Percentiles rank a stretch among this genome's conserved stretches.
These are phyloP conservation scores for Aciculosporium take DNA, from an alignment of 2,329 filamentous ascomycete genomes.

Conservation along the genomic window DNA sequence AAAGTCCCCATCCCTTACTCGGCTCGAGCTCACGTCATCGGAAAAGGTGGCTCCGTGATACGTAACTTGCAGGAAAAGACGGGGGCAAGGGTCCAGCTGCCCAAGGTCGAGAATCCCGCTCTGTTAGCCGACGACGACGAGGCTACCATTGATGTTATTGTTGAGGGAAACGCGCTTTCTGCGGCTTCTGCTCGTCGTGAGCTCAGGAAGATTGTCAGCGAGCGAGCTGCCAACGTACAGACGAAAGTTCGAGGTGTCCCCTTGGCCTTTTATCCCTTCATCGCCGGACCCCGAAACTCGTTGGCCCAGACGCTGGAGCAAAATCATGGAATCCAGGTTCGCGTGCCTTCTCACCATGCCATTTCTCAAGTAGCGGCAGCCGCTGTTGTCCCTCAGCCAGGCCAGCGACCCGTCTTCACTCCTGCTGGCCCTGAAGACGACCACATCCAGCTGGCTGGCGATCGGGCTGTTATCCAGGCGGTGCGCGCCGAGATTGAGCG, in stretches of 20 bases:
- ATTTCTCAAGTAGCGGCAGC: conserved; percentile 59
- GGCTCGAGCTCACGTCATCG: conserved; percentile 80
- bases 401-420: conserved; percentile 54
- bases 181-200: conserved; percentile 71
- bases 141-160: conserved; percentile 65
- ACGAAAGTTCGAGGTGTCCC: conserved; percentile 73
- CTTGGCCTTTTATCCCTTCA: conserved; percentile 88
- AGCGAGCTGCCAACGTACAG: conserved; percentile 70
- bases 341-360: conserved; percentile 68
- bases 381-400: conserved; percentile 44
- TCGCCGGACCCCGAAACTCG: conserved; percentile 64
- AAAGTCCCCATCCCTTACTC: conserved; percentile 72
- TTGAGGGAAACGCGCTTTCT: conserved; percentile 84
- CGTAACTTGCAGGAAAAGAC: conserved; percentile 81
- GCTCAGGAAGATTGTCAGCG: conserved; percentile 76
- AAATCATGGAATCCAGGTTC: conserved; percentile 62
- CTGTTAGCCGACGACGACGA: conserved; percentile 60
- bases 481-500: conserved; percentile 70
- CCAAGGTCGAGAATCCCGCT: conserved; percentile 55
- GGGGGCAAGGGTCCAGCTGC: conserved; percentile 80
- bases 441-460: conserved; percentile 75
- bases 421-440: conserved; percentile 54
- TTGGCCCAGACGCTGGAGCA: conserved; percentile 58
- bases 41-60: conserved; percentile 78
- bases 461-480: conserved; percentile 67